Base-by-base conservation (phyloP, 2,329 filamentous ascomycete species). In the Cercospora sp. region DNA sequence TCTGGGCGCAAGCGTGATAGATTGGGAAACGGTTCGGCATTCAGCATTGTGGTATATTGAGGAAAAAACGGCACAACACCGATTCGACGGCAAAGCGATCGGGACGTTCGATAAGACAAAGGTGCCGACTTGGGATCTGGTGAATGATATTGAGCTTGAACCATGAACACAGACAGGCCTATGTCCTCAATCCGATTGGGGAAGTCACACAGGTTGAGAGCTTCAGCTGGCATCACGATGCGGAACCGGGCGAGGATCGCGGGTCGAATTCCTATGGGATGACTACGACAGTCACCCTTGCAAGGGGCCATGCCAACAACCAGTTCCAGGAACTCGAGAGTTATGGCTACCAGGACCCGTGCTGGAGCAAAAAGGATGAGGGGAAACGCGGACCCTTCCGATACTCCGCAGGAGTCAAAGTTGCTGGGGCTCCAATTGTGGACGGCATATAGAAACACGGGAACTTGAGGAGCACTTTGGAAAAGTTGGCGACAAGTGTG, bases 61-160 rank as follows among this genome's bases (percentile, higher is more conserved):
- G 32, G 57, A 66, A 9, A 66, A 66, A 45, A 53, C 43, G 24
- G 57, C 37, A 13, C 57, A 66, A 45, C 57, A 61, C 32, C 37
- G 64, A n/a, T 61, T 61, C 34, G 64, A 61, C 21, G 64, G 64
- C 30, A 61, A 61, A 37, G 64, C 40, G 28, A 32, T 57, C 32
- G 58, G 64, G 12, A 61, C 58, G 10, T 66, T 61, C 49, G 64
- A 61, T 30, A 61, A 55, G 16, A 45, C 57, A 18, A 66, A 66
- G 34, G 64, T 66, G 58, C 64, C 64, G 26, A 66, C 64, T 3
- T 66, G 64, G 64, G 37, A 66, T 37, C 40, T 66, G 18, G n/a
- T 66, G 26, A 24, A 59, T 53, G 62, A 65, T 45, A 30, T 45
- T 13, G 62, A 65, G 62, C 51, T 65, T 28, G 62, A 65, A 40